Conservation (phyloP, 352 stramenopile species). For the Pythium rishiriense region DNA sequence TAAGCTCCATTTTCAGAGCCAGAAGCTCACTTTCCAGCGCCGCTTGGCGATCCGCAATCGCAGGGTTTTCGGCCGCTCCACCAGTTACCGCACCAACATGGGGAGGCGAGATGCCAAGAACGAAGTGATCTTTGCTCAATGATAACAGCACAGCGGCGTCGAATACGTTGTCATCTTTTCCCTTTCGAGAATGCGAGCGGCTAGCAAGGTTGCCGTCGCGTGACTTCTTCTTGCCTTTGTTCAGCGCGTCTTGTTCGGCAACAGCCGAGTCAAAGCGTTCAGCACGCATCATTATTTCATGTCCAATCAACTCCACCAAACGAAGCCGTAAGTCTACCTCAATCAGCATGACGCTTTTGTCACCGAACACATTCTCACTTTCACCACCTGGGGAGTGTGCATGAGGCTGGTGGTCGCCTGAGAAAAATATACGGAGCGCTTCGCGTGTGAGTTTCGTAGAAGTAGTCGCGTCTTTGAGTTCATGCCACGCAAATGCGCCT, state of each 20-base stretch:
- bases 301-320: constrained; percentile 49
- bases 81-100: neutral
- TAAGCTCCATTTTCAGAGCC: constrained; percentile 46
- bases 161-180: neutral
- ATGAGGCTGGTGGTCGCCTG: neutral
- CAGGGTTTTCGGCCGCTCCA: neutral
- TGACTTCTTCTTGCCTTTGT: constrained; percentile 18
- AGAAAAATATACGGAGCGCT: constrained; percentile 47
- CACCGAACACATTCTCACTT: constrained; percentile 16
- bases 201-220: constrained; percentile 4
- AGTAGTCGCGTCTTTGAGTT: constrained; percentile 33
- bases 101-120: constrained; percentile 1
- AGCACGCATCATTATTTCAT: constrained; percentile 34
- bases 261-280: constrained; percentile 8
- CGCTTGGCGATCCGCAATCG: neutral
- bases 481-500: constrained; percentile 43
- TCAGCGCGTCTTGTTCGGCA: neutral
- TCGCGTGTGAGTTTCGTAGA: constrained; percentile 23
- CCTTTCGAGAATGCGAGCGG: constrained; percentile 1
- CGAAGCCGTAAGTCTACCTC: constrained; percentile 57
- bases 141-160: constrained; percentile 13
- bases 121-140: constrained; percentile 13
- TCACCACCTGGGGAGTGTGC: neutral
- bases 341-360: constrained; percentile 55
- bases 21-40: constrained; percentile 28